Evolutionary conservation across 768 basidiomycete species (phyloP).

Genomic region (Pulveroboletus frians): DNA sequence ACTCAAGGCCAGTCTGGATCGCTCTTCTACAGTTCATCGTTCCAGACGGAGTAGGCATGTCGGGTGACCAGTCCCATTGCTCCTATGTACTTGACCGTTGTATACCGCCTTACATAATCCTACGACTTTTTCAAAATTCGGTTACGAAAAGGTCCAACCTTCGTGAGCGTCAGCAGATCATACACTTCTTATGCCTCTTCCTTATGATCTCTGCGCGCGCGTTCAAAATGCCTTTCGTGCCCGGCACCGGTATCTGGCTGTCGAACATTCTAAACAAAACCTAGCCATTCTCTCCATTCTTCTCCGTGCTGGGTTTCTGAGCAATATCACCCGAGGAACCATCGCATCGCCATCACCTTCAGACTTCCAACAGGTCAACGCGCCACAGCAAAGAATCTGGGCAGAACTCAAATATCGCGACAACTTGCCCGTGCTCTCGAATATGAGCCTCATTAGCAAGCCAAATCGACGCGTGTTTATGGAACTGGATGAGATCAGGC

Average conservation of each 20-base stretch:
- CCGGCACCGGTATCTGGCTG: conserved; percentile 68
- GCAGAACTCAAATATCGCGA: conserved; percentile 91
- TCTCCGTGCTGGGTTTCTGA: conserved; percentile 84
- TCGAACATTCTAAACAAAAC: conserved; percentile 83
- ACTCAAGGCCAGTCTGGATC: conserved; percentile 60
- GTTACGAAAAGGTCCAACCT: too few relatives aligned
- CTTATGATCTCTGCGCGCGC: conserved; percentile 85
- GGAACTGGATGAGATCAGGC: conserved; percentile 62
- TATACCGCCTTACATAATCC: conserved; percentile 13
- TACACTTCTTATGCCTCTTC: conserved; percentile 43
- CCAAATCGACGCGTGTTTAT: conserved; percentile 81
- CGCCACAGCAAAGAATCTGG: conserved; percentile 81
- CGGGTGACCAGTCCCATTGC: conserved; percentile 23
- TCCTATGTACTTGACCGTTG: neutral
- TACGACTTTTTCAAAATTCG: neutral
- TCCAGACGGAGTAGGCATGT: conserved; percentile 60
- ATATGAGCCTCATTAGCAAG: conserved; percentile 78
- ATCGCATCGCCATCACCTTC: conserved; percentile 56
- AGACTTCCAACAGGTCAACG: conserved; percentile 53
- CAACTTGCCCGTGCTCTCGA: conserved; percentile 74
- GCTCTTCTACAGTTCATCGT: conserved; percentile 58
- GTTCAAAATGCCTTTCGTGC: conserved; percentile 90
- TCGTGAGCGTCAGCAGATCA: neutral
- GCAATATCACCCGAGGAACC: conserved; percentile 77
- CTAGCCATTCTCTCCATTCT: conserved; percentile 91